Percentiles rank a stretch among this genome's conserved stretches.
These are phyloP conservation scores for Vitis rupestris DNA, from an alignment of 164 flowering plant species.

Conservation along the genomic window DNA sequence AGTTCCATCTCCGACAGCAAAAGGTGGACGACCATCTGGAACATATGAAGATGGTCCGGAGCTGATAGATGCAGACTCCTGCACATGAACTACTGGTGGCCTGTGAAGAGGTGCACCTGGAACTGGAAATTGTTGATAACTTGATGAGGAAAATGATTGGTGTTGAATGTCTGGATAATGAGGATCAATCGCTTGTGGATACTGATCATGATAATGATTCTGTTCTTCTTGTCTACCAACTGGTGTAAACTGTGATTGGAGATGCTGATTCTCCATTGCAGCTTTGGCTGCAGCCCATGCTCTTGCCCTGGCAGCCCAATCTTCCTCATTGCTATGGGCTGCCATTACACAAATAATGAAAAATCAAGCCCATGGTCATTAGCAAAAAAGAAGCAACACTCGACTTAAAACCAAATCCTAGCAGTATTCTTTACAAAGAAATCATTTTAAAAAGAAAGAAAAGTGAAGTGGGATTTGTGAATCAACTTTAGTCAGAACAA, in stretches of 20 bases:
- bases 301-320: constrained; percentile 92
- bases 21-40: constrained; percentile 39
- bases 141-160: constrained; percentile 33
- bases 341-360: constrained; percentile 7
- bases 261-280: constrained; percentile 63
- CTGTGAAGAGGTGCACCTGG: constrained; percentile 31
- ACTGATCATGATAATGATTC: constrained; percentile 49
- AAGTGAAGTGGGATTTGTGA: too few relatives aligned
- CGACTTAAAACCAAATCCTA: neutral
- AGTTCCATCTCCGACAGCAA: constrained; percentile 47
- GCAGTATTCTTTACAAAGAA: neutral
- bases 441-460: neutral
- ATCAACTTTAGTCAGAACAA: too few relatives aligned
- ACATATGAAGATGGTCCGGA: constrained; percentile 44
- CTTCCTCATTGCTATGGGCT: constrained; percentile 71
- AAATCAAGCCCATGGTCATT: constrained; percentile 1
- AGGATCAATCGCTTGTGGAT: constrained; percentile 41
- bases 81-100: constrained; percentile 31
- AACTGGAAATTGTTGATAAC: constrained; percentile 53
- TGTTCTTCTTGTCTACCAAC: constrained; percentile 50
- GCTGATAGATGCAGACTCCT: constrained; percentile 32
- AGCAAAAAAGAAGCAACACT: neutral
- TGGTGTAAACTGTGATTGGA: constrained; percentile 42
- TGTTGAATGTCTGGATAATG: constrained; percentile 51
- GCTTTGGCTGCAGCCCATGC: constrained; percentile 89